Base-by-base conservation (phyloP, 352 stramenopile genomes). In the Phytophthora uliginosa region DNA sequence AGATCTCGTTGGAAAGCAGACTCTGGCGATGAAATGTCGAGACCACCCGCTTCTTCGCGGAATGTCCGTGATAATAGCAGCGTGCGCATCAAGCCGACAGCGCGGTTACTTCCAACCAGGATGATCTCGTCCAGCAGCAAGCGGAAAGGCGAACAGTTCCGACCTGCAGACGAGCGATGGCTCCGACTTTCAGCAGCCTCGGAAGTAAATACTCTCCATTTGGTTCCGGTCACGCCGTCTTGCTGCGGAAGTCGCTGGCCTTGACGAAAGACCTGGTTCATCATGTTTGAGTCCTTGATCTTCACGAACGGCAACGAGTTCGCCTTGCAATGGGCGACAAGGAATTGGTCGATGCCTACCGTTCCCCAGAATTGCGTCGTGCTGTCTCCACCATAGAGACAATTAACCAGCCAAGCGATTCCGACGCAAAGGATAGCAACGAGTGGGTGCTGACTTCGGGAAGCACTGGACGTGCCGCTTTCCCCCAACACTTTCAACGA, bases 271-370 rank as follows among this genome's bases (percentile, higher is more conserved):
- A 76, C 12, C 9, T 81, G 59, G 26, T 83, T 75, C 47, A 89
- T 77, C 63, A 71, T 65, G 18, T 79, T 86, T 0, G 55, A 66
- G 45, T 87, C 82, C 3, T 59, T 62, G 12, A 83, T 28, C 8
- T 78, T 80, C 22, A 85, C 51, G 60, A 85, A 87, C 6, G 60
- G 34, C 12, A 87, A 59, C 7, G 77, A 64, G 5, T 82, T 78
- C 0, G 70, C 48, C 52, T 78, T 83, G 24, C 74, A 77, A 12
- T 83, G 64, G 0, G 57, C 47, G 6, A 85, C 8, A 15, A 87
- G 8, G 0, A 79, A 24, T 4, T 70, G 47, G 8, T 74, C 26
- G 3, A 87, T 57, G 0, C 77, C 77, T 20, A 64, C 53, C 4
- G 58, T 5, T 3, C 59, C 38, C 79, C 82, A 85, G 22, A 79